phyloP scores from a whole-genome alignment of 352 stramenopile genomes.

The Saprolegnia parasitica region DNA sequence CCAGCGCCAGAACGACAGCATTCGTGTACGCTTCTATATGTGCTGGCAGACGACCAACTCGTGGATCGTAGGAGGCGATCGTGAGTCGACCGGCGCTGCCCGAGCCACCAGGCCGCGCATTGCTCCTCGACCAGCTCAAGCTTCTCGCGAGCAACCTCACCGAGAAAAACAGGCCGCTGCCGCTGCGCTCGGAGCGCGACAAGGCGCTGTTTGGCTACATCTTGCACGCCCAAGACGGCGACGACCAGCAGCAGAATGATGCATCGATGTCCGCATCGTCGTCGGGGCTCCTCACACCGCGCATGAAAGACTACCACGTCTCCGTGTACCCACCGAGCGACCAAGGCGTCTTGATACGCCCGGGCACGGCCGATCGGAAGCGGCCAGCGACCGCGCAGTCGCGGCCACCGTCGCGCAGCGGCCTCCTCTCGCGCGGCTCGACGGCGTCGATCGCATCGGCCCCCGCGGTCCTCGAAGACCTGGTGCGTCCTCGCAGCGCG shows the following conservation, averaged over 20 bases:
- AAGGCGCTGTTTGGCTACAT: constrained; percentile 62
- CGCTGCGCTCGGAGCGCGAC: constrained; percentile 43
- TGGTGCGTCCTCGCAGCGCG: constrained; percentile 34
- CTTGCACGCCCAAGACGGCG: constrained; percentile 30
- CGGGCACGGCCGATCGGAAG: constrained; percentile 41
- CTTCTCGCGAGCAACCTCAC: constrained; percentile 49
- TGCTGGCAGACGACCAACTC: background rate
- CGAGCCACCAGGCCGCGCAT: constrained; percentile 52
- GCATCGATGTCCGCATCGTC: constrained; percentile 12
- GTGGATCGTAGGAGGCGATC: constrained; percentile 46
- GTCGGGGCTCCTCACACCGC: constrained; percentile 39
- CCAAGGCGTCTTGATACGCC: constrained; percentile 36
- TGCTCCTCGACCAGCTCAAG: constrained; percentile 75
- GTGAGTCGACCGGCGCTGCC: constrained; percentile 44
- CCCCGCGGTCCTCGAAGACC: constrained; percentile 52
- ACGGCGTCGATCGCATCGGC: constrained; percentile 57
- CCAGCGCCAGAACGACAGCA: constrained; percentile 69
- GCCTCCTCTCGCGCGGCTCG: constrained; percentile 59
- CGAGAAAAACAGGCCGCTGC: constrained; percentile 19
- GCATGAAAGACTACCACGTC: constrained; percentile 37
- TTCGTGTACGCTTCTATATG: constrained; percentile 42
- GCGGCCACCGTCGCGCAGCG: constrained; percentile 34
- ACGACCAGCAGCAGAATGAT: constrained; percentile 27
- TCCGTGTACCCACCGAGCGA: constrained; percentile 25
- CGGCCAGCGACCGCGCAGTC: constrained; percentile 38